These are phyloP conservation scores for Epichloe typhina DNA, from an alignment of 2,329 filamentous ascomycete genomes.

Conservation along the genomic window DNA sequence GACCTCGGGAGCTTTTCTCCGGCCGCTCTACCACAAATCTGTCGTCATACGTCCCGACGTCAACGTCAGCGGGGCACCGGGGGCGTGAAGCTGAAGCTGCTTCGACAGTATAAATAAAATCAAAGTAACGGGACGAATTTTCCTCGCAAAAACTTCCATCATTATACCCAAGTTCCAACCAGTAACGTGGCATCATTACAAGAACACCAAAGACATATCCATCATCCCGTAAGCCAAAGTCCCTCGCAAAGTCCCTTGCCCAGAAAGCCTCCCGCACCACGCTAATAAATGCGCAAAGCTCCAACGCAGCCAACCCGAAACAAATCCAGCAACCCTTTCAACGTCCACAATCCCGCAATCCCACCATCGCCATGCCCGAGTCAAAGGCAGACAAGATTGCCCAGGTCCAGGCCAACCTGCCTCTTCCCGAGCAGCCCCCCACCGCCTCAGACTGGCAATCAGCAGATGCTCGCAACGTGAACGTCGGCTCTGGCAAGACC, in stretches of 20 bases:
- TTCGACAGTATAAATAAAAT: not conserved
- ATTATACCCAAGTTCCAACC: too few relatives aligned
- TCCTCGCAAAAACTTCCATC: too few relatives aligned
- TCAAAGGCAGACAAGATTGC: constrained; percentile 54
- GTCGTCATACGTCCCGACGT: not conserved
- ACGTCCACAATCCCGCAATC: not conserved
- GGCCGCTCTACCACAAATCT: not conserved
- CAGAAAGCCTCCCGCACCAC: not conserved
- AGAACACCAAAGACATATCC: not conserved
- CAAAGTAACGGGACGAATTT: not conserved
- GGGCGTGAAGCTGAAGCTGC: too few relatives aligned
- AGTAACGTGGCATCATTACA: too few relatives aligned
- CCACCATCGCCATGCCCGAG: constrained; percentile 19
- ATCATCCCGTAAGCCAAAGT: not conserved
- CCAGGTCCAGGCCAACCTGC: constrained; percentile 57
- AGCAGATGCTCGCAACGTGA: constrained; percentile 52
- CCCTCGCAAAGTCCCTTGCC: not conserved
- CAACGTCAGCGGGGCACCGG: too few relatives aligned
- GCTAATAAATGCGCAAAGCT: not conserved
- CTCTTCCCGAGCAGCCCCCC: constrained; percentile 66
- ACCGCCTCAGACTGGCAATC: constrained; percentile 69
- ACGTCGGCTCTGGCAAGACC: constrained; percentile 36
- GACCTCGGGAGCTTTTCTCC: not conserved
- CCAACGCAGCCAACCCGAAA: not conserved
- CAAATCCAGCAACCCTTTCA: too few relatives aligned